These are phyloP conservation scores for Elsinoe arachidis DNA, from an alignment of 2,329 filamentous ascomycete genomes.

Conservation along the genomic window DNA sequence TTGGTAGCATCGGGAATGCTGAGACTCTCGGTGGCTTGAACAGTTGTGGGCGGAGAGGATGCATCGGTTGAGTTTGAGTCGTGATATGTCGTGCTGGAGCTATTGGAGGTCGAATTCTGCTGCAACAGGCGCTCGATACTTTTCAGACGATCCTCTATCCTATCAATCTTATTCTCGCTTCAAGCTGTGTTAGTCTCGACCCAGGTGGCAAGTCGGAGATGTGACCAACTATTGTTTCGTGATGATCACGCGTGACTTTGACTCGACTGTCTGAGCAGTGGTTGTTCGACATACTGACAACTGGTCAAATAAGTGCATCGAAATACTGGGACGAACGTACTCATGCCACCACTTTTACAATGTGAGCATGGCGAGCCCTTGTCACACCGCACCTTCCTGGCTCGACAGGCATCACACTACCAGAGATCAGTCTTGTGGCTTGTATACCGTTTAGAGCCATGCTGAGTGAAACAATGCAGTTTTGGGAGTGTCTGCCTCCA, in stretches of 20 bases:
- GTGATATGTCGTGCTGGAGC: neutral
- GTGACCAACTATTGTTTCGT: conserved; percentile 15
- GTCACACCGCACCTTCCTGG: conserved; percentile 14
- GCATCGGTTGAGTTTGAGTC: too few species aligned
- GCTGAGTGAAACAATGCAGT: too few species aligned
- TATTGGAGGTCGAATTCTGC: neutral
- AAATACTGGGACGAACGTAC: neutral
- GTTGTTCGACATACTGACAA: conserved; percentile 14
- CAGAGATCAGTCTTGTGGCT: neutral
- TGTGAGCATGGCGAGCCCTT: conserved; percentile 15
- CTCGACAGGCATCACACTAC: conserved; percentile 2
- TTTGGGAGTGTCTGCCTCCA: neutral
- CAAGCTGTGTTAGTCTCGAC: neutral
- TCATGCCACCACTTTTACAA: conserved; percentile 8
- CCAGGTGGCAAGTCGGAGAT: neutral
- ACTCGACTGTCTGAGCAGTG: conserved; percentile 2
- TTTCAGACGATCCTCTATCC: conserved; percentile 18
- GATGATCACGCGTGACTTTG: conserved; percentile 14
- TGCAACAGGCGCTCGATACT: conserved; percentile 18
- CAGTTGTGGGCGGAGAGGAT: neutral
- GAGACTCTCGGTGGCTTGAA: neutral
- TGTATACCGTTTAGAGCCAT: neutral
- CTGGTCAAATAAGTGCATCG: neutral
- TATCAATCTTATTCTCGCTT: conserved; percentile 22
- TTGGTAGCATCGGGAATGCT: neutral